phyloP scores from a whole-genome alignment of 1,139 yeast genomes.

The Magnusiomyces magnusii region DNA sequence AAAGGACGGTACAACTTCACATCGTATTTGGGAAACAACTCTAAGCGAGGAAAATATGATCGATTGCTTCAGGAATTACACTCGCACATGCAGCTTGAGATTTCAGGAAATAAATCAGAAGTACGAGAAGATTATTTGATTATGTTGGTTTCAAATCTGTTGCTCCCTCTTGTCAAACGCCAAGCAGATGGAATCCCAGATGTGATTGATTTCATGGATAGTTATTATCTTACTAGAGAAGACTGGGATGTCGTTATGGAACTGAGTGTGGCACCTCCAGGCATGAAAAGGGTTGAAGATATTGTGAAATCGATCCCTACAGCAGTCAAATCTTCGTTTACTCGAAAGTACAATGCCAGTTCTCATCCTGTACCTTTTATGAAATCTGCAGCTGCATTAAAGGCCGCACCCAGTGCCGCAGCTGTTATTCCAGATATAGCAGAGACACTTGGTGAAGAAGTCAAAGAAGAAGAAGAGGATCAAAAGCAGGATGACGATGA shows the following conservation, averaged over 20 bases:
- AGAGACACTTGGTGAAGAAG: slow-evolving; percentile 51
- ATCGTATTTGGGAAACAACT: slow-evolving; percentile 84
- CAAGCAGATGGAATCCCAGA: slow-evolving; percentile 58
- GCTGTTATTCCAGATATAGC: slow-evolving; percentile 48
- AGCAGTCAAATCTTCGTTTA: slow-evolving; percentile 72
- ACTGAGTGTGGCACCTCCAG: slow-evolving; percentile 58
- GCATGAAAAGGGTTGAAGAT: slow-evolving; percentile 32
- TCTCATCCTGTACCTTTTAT: slow-evolving; percentile 85
- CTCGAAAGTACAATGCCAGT: slow-evolving; percentile 66
- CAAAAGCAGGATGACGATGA: slow-evolving; percentile 30
- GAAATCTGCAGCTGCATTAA: slow-evolving; percentile 47
- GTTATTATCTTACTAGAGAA: slow-evolving; percentile 75
- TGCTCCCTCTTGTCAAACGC: slow-evolving; percentile 46
- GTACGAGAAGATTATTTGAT: slow-evolving; percentile 76
- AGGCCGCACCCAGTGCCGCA: slow-evolving; percentile 35
- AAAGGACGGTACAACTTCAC: slow-evolving; percentile 71
- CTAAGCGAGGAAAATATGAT: slow-evolving; percentile 70
- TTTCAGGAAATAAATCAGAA: slow-evolving; percentile 69
- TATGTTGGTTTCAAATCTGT: slow-evolving; percentile 46
- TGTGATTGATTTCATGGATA: slow-evolving; percentile 66
- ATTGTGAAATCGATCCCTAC: slow-evolving; percentile 69
- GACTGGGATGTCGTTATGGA: slow-evolving; percentile 89
- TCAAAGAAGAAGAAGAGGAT: slow-evolving; percentile 42
- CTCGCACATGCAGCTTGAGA: slow-evolving; percentile 73
- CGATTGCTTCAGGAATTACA: slow-evolving; percentile 81